Evolutionary conservation across 2,329 filamentous ascomycete species (phyloP), one percentile per base, ranked within the genome.

Genomic region (Alternaria panax): DNA sequence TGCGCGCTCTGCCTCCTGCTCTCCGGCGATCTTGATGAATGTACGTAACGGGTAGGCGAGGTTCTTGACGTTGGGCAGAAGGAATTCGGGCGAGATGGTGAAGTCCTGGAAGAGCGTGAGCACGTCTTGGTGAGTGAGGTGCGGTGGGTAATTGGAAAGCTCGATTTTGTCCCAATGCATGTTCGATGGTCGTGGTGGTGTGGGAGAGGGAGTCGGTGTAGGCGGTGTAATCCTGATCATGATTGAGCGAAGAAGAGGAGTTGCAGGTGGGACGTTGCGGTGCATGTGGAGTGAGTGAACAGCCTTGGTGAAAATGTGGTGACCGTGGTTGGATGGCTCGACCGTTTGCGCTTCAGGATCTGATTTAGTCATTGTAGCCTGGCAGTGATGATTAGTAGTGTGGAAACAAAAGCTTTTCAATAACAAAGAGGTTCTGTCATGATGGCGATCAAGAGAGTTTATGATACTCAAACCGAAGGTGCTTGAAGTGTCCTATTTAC

Each of bases 41-140:
- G 54, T 43, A 16, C 64, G 59, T 12, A 67, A 36, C 7, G 62
- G 64, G n/a, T 61, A 59, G 1, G 51, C 36, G 27, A 67, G 60
- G 27, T 47, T 55, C 36, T 27, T 42, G 20, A 30, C n/a, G 38
- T 51, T 54, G 3, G 53, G 57, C 5, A 67, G 28, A 20, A 18
- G 34, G 6, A 67, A 59, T 45, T 60, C 60, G 2, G 50, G 50
- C 7, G 52, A 43, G 9, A 67, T 62, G 16, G 36, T 42, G 48
- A 60, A 67, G 46, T 20, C 48, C 3, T 47, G 28, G 57, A 65
- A 65, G 7, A 67, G 28, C 14, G 11, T 9, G 11, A 30, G n/a
- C 1, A 67, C 54, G 42, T 67, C 60, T 4, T 41, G 25, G 14
- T 40, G 48, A 16, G 59, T 56, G n/a, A 65, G 45, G 5, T 50